Conservation (phyloP, 2,329 filamentous ascomycete species). For the Colletotrichum kahawae region DNA sequence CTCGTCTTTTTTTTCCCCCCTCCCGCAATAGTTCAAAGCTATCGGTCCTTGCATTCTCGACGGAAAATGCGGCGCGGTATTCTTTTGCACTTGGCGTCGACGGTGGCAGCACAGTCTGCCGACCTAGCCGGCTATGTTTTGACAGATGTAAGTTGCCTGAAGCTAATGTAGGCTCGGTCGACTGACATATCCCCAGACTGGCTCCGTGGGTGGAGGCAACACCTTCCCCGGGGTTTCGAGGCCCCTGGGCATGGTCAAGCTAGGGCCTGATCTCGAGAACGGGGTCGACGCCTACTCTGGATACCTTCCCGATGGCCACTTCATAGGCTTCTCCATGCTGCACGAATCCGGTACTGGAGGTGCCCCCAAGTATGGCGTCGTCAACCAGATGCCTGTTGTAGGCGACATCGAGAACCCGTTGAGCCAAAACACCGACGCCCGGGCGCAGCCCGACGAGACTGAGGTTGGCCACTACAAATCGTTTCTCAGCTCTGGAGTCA, state of each 20-base stretch:
- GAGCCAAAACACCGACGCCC: conserved; percentile 55
- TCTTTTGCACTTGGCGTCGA: conserved; percentile 3
- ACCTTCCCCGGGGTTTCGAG: conserved; percentile 55
- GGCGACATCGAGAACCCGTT: conserved; percentile 59
- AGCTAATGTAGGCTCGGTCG: background rate
- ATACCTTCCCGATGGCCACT: conserved; percentile 54
- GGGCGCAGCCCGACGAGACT: conserved; percentile 54
- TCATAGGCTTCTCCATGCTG: conserved; percentile 67
- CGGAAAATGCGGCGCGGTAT: background rate
- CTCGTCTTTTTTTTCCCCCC: background rate
- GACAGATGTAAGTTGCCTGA: conserved; percentile 34
- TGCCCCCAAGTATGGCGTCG: conserved; percentile 72
- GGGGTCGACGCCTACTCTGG: conserved; percentile 59
- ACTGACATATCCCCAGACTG: conserved; percentile 41
- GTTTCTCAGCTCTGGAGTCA: conserved; percentile 57
- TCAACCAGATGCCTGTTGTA: conserved; percentile 62
- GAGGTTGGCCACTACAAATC: conserved; percentile 68
- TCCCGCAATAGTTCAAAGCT: background rate
- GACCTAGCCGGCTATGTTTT: conserved; percentile 39
- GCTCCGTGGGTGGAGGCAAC: conserved; percentile 50
- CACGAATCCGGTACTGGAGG: conserved; percentile 73
- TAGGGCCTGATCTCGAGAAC: conserved; percentile 54
- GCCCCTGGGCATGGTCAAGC: conserved; percentile 54
- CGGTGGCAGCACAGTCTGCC: conserved; percentile 3
- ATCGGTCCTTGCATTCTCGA: background rate